A percentile compares a stretch with the other conserved stretches of the same genome.
Evolutionary conservation across 345 rosid species (phyloP).

Genomic region (Syzygium jambos): DNA sequence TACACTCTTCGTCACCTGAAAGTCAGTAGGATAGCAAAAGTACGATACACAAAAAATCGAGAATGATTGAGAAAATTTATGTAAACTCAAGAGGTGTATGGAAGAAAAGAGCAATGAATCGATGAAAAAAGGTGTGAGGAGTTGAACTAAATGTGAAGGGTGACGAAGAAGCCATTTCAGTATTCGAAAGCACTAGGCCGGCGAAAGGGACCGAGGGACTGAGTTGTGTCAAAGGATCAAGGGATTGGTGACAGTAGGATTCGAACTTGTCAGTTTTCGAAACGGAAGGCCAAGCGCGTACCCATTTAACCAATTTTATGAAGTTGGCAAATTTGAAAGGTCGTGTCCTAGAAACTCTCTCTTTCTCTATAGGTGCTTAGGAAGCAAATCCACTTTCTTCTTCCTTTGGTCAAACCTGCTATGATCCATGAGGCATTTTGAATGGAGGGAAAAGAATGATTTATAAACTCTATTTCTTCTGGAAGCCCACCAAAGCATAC

Average conservation of each 20-base stretch:
- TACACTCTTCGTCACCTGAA: background rate
- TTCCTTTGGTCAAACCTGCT: background rate
- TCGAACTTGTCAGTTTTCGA: background rate
- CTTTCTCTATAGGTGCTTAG: background rate
- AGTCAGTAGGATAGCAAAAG: background rate
- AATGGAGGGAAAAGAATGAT: too few species aligned
- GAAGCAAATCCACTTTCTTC: background rate
- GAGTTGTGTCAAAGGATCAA: background rate
- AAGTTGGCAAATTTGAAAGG: background rate
- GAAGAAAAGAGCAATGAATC: background rate
- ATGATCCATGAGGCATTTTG: background rate
- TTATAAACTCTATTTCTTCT: background rate
- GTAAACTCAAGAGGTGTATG: background rate
- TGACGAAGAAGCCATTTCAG: background rate
- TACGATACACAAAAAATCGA: background rate
- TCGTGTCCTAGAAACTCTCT: background rate
- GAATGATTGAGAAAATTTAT: background rate
- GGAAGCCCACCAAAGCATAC: background rate
- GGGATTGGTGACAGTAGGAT: background rate
- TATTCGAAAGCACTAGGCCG: background rate
- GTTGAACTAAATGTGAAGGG: background rate
- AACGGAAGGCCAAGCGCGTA: background rate
- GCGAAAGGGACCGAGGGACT: background rate
- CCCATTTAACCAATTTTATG: background rate
- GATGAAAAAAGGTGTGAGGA: background rate